Evolutionary conservation across 2,329 filamentous ascomycete genomes (phyloP).

Genomic region (Talaromyces rugulosus): DNA sequence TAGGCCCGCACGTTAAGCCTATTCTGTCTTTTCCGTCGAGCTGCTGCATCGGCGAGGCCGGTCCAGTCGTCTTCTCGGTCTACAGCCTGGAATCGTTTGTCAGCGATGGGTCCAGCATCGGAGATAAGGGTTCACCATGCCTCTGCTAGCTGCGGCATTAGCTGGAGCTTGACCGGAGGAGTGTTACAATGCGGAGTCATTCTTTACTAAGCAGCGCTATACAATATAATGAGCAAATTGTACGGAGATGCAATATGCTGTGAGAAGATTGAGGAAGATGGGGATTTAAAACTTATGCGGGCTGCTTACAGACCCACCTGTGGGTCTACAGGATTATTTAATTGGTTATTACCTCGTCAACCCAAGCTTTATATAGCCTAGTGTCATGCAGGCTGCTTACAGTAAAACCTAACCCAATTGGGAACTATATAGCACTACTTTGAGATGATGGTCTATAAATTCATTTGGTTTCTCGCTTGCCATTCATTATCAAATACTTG

Average conservation of each 20-base stretch:
- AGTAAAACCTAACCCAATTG: not conserved
- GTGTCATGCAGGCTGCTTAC: not conserved
- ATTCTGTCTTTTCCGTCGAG: conserved; percentile 16
- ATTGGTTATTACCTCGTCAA: not conserved
- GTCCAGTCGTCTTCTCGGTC: conserved; percentile 11
- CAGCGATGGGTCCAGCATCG: not conserved
- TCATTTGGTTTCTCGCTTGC: not conserved
- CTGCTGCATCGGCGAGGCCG: conserved; percentile 12
- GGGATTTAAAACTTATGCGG: not conserved
- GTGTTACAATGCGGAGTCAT: not conserved
- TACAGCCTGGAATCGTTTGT: not conserved
- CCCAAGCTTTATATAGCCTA: not conserved
- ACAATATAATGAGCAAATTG: not conserved
- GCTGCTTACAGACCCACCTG: not conserved
- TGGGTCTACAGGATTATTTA: not conserved
- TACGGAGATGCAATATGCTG: not conserved
- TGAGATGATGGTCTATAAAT: too few species aligned
- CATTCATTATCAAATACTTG: not conserved
- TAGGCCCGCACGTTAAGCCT: conserved; percentile 17
- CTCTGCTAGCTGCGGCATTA: not conserved
- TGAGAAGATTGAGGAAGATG: not conserved
- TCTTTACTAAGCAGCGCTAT: not conserved
- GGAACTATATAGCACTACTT: too few species aligned
- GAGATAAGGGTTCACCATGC: not conserved
- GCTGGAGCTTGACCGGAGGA: not conserved